A percentile compares a stretch with the other conserved stretches of the same genome.
These are phyloP conservation scores for Hanseniaspora hatyaiensis DNA, from an alignment of 805 yeast genomes.

Conservation along the genomic window DNA sequence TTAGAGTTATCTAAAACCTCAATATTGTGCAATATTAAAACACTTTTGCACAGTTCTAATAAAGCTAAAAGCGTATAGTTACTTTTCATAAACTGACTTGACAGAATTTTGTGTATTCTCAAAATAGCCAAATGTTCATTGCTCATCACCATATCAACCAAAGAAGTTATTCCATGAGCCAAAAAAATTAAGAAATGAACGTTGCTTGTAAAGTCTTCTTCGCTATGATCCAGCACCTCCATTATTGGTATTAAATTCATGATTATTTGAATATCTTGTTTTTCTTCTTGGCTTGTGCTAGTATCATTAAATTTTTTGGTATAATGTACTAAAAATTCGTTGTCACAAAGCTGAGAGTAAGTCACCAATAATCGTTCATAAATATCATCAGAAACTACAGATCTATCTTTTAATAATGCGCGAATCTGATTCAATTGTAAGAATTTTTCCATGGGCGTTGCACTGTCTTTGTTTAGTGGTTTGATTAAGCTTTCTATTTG, in stretches of 20 bases:
- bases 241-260: conserved; percentile 19
- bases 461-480: background rate
- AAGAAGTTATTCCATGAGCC: conserved; percentile 1
- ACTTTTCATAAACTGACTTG: conserved; percentile 9
- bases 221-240: conserved; percentile 30
- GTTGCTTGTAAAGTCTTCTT: conserved; percentile 23
- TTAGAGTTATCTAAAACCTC: conserved; percentile 5
- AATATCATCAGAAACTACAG: background rate
- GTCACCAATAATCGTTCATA: background rate
- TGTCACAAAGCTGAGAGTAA: conserved; percentile 3
- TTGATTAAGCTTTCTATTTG: background rate
- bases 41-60: conserved; percentile 7
- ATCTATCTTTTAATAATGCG: background rate
- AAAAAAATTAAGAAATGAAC: conserved; percentile 17
- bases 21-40: conserved; percentile 2
- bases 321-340: conserved; percentile 8
- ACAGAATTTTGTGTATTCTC: conserved; percentile 6
- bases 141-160: background rate
- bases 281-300: background rate
- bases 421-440: background rate
- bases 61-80: conserved; percentile 4
- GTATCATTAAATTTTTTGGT: background rate
- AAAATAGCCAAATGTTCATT: conserved; percentile 7
- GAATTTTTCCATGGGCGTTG: background rate
- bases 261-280: background rate